Conservation (phyloP, 2,329 filamentous ascomycete genomes). For the Fusarium torulosum region DNA sequence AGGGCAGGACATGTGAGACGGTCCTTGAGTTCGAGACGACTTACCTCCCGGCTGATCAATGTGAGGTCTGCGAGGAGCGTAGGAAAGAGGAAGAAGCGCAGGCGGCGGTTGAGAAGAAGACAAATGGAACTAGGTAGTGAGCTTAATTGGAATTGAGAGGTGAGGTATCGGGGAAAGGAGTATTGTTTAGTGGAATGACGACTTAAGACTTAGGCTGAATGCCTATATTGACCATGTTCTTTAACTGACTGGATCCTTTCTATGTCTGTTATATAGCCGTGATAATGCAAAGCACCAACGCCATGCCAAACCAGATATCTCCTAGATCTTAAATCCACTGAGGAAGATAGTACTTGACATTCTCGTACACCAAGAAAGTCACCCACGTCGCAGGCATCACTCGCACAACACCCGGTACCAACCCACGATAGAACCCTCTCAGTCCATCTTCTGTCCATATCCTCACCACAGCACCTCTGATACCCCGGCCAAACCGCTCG, state of each 20-base stretch:
- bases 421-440: conserved; percentile 89
- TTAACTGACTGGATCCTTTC: not conserved
- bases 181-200: not conserved
- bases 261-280: conserved; percentile 9
- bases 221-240: not conserved
- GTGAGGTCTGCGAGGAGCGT: conserved; percentile 29
- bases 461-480: conserved; percentile 76
- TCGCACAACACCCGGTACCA: conserved; percentile 88
- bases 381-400: conserved; percentile 96
- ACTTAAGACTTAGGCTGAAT: conserved; percentile 1
- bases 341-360: conserved; percentile 80
- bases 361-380: conserved; percentile 97
- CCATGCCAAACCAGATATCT: not conserved
- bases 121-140: not conserved
- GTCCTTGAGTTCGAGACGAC: not conserved
- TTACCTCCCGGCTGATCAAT: conserved; percentile 31
- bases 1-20: conserved; percentile 15
- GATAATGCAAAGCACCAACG: conserved; percentile 5
- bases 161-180: not conserved
- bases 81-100: conserved; percentile 12
- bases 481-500: conserved; percentile 76
- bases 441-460: conserved; percentile 85
- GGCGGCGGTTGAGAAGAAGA: conserved; percentile 1
- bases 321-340: conserved; percentile 50
- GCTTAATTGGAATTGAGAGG: not conserved